Base-by-base conservation (phyloP, 2,329 filamentous ascomycete genomes). In the Epichloe hybrida region DNA sequence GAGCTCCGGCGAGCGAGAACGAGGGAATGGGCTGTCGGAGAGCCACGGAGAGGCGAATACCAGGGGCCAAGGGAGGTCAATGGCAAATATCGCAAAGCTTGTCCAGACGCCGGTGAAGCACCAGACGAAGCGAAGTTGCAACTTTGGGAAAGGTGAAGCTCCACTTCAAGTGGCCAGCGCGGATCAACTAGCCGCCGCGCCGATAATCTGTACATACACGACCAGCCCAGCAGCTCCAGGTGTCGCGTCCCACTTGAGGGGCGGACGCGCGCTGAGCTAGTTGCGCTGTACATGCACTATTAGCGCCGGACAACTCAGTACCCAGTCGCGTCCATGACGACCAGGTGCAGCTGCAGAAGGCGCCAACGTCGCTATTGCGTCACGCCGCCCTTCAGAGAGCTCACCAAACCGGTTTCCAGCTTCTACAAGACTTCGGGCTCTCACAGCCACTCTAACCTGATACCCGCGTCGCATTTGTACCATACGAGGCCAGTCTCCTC, bases 141-240 rank as follows among this genome's bases (percentile, higher is more conserved):
- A 9, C 17, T 37, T 21, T 21, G 31, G 27, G 9, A 37, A 41
- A 46, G 44, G 23, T 35, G 34, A 20, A 20, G 44, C 13, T 35
- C n/a, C 27, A 35, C 43, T 34, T 11, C 21, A 20, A 13, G 36
- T 27, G 17, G 17, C 17, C 36, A 38, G 23, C 17, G 44, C 56
- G 56, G 56, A 57, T 58, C 55, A 58, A 58, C 54, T 52, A 49
- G 51, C 50, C 46, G 55, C 56, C 56, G 56, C 46, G 53, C 42
- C 42, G 42, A 17, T 31, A 27, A 27, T 8, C 17, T 17, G 17
- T 17, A 17, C 17, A 17, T 17, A 17, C 2, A 17, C 17, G 17
- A 17, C 17, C 17, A 17, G 17, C 17, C 17, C 17, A 17, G 17
- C 17, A 17, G 17, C 17, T 17, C 17, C 17, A 17, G 17, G 17